Evolutionary conservation across 345 rosid species (phyloP).

Genomic region (Rhizophora mangle): DNA sequence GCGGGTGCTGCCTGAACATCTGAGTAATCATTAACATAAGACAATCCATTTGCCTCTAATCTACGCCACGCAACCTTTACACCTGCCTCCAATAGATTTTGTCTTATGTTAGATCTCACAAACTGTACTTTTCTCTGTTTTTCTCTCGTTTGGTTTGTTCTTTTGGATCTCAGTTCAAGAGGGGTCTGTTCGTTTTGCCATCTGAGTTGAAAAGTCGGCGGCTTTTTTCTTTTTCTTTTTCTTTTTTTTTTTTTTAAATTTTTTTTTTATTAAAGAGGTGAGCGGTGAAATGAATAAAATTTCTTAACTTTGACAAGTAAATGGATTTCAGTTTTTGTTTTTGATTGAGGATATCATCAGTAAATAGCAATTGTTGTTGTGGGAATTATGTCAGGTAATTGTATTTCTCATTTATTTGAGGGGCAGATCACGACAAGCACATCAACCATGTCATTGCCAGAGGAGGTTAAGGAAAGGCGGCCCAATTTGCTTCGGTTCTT

Average conservation of each 20-base stretch:
- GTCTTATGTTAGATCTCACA: neutral
- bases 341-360: too few species aligned
- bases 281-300: too few species aligned
- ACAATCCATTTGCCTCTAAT: neutral
- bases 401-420: neutral
- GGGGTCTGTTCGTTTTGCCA: neutral
- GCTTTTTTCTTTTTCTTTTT: too few species aligned
- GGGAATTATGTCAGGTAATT: slow-evolving; percentile 13
- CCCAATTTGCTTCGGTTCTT: slow-evolving; percentile 15
- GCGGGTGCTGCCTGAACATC: too few species aligned
- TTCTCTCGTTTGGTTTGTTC: neutral
- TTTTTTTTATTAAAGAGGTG: too few species aligned
- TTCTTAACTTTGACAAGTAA: too few species aligned
- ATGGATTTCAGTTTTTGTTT: too few species aligned
- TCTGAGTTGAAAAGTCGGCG: too few species aligned
- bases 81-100: neutral
- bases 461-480: slow-evolving; percentile 24
- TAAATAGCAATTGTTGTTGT: too few species aligned
- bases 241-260: too few species aligned
- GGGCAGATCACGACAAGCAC: slow-evolving; percentile 25
- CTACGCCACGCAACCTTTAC: neutral
- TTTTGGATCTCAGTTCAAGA: neutral
- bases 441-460: neutral
- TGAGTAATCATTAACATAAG: too few species aligned
- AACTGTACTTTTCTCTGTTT: too few species aligned